These are phyloP conservation scores for Sphaerobolus stellatus DNA, from an alignment of 1,284 basidiomycete species.

Conservation along the genomic window DNA sequence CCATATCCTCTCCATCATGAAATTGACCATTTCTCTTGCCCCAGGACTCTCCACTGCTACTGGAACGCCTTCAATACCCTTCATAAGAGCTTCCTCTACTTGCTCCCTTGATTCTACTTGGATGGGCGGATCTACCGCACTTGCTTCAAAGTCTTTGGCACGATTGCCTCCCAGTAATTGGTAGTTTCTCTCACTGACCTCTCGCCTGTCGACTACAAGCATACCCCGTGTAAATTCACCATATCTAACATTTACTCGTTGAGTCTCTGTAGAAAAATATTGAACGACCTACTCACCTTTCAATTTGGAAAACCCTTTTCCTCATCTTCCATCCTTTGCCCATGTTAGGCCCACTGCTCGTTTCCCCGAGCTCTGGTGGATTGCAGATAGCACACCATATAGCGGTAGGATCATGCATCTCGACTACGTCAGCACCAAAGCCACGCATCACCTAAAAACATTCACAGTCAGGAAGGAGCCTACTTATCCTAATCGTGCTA, in stretches of 20 bases:
- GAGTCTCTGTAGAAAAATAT: background rate
- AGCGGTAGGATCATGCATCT: slow-evolving; percentile 80
- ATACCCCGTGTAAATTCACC: slow-evolving; percentile 70
- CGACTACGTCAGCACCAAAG: slow-evolving; percentile 80
- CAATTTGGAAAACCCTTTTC: slow-evolving; percentile 62
- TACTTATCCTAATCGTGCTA: background rate
- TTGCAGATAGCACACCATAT: slow-evolving; percentile 78
- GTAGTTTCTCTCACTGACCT: slow-evolving; percentile 58
- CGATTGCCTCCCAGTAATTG: slow-evolving; percentile 63
- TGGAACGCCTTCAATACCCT: slow-evolving; percentile 41
- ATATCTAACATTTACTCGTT: slow-evolving; percentile 21
- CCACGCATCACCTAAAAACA: slow-evolving; percentile 50
- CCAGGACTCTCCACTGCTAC: slow-evolving; percentile 62
- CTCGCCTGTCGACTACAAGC: slow-evolving; percentile 69
- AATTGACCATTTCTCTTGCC: slow-evolving; percentile 42
- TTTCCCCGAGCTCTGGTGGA: slow-evolving; percentile 43
- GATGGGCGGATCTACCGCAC: slow-evolving; percentile 38
- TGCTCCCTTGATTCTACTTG: slow-evolving; percentile 48
- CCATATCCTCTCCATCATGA: slow-evolving; percentile 31
- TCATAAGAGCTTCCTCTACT: slow-evolving; percentile 19
- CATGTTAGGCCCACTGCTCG: slow-evolving; percentile 28
- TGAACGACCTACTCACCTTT: slow-evolving; percentile 48
- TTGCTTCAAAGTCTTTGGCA: slow-evolving; percentile 46
- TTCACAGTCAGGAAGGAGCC: background rate
- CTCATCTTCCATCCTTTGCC: slow-evolving; percentile 52